phyloP scores from a whole-genome alignment of 139 green algal genomes.

The Astrephomene gubernaculifera region DNA sequence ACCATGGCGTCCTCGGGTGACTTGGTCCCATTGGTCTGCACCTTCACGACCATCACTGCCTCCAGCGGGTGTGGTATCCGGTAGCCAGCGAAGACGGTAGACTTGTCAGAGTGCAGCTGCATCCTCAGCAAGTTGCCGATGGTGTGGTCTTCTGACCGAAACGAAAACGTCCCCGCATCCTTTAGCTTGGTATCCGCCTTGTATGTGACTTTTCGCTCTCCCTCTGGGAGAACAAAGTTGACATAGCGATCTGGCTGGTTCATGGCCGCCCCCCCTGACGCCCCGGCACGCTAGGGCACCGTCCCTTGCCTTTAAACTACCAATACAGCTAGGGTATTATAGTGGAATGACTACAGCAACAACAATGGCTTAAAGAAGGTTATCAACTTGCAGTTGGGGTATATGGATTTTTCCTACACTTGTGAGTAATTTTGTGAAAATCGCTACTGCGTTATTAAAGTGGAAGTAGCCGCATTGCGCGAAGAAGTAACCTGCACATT shows the following conservation, averaged over 20 bases:
- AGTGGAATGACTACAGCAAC: too few relatives aligned
- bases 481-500: too few relatives aligned
- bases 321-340: too few relatives aligned
- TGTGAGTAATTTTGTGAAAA: too few relatives aligned
- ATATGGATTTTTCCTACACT: too few relatives aligned
- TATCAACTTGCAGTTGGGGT: too few relatives aligned
- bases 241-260: conserved; percentile 92
- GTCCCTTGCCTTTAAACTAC: too few relatives aligned
- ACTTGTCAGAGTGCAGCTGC: conserved; percentile 74
- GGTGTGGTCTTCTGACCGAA: conserved; percentile 96
- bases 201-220: conserved; percentile 83
- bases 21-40: conserved; percentile 79
- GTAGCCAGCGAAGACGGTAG: conserved; percentile 95
- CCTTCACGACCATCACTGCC: conserved; percentile 87
- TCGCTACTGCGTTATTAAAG: too few relatives aligned
- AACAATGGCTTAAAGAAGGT: too few relatives aligned
- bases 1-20: conserved; percentile 59
- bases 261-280: conserved; percentile 71
- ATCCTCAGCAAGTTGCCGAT: conserved; percentile 94
- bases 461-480: too few relatives aligned
- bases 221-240: conserved; percentile 91
- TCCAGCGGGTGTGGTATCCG: conserved; percentile 94
- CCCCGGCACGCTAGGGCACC: too few relatives aligned
- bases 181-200: conserved; percentile 88
- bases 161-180: conserved; percentile 88